Evolutionary conservation across 768 basidiomycete genomes (phyloP), one percentile per base, ranked within the genome.

Genomic region (Mycena belliarum): DNA sequence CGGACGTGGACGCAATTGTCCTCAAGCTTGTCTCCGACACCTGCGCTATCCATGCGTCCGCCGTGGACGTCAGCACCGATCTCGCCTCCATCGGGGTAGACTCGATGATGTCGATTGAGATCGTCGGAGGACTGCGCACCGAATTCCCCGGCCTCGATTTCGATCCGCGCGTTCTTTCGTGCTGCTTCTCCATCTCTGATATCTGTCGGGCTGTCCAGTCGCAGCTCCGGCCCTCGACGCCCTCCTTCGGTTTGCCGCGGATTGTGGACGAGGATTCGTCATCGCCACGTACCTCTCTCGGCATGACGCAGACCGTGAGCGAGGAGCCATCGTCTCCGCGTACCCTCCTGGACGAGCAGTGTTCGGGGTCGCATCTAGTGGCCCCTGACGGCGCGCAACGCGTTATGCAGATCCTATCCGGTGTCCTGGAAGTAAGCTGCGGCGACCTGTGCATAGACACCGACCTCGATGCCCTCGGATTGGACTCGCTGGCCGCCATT

Each of bases 401-500:
- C 24, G 69, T 83, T 5, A 76, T 74, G 20, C 53, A 48, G 6
- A 64, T 82, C 16, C 68, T 86, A 11, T 77, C 82, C 0, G 64
- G 70, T 2, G 76, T 82, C n/a, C 74, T 87, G 1, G 82, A 78
- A 12, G 63, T 82, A 49, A 65, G 70, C 12, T 26, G 60, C 20
- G 63, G 69, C 4, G 72, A 74, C 18, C 72, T 88, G 24, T 55
- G 67, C 1, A 82, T 82, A 26, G 77, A 79, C 18, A 65, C 69
- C 0, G 76, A 82, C 21, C 71, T 89, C 9, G 75, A 74, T 18
- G 67, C 72, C 0, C 73, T 88, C 15, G 87, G 88, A 4, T 69
- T 89, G 21, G 86, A 89, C 63, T 89, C 87, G 1, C 68, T 90
- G 51, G 79, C 81, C 21, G 81, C 83, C 1, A 85, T 89, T 54